Percentiles rank a stretch among this genome's conserved stretches.
Conservation (phyloP, 192 early-diverging fungal genomes). For the Coemansia sp. region DNA sequence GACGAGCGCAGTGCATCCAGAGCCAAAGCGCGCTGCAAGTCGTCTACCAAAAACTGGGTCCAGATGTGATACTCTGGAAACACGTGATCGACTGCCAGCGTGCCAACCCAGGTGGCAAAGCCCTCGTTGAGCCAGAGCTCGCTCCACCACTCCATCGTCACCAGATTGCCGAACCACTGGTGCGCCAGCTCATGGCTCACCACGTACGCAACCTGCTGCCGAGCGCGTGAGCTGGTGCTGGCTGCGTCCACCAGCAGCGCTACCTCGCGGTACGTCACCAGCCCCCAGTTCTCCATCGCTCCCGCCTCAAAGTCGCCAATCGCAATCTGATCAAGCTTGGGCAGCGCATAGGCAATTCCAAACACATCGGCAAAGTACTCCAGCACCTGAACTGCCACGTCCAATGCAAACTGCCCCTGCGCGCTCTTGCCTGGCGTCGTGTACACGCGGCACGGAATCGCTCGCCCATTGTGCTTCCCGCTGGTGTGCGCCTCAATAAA, state of each 20-base stretch:
- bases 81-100: constrained; percentile 64
- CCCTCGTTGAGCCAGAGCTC: constrained; percentile 88
- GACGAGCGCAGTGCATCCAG: constrained; percentile 75
- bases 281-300: constrained; percentile 88
- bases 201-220: constrained; percentile 64
- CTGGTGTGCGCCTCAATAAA: constrained; percentile 61
- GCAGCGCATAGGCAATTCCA: constrained; percentile 71
- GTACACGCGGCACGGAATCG: constrained; percentile 61
- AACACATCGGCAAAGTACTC: constrained; percentile 73
- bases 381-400: constrained; percentile 63
- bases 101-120: constrained; percentile 83
- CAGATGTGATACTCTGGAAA: constrained; percentile 81
- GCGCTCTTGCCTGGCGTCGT: constrained; percentile 62
- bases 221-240: constrained; percentile 56
- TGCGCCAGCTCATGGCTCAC: constrained; percentile 83
- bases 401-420: constrained; percentile 72
- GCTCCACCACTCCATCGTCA: constrained; percentile 73
- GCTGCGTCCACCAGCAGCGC: constrained; percentile 65
- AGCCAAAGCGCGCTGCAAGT: constrained; percentile 65
- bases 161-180: constrained; percentile 86
- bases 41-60: constrained; percentile 67
- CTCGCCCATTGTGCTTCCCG: constrained; percentile 52
- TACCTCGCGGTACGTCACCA: constrained; percentile 74
- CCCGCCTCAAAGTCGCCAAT: constrained; percentile 80
- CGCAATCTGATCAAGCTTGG: constrained; percentile 74